Percentiles rank a stretch among this genome's conserved stretches.
These are phyloP conservation scores for Pichia sporocuriosa DNA, from an alignment of 805 yeast species.

Conservation along the genomic window DNA sequence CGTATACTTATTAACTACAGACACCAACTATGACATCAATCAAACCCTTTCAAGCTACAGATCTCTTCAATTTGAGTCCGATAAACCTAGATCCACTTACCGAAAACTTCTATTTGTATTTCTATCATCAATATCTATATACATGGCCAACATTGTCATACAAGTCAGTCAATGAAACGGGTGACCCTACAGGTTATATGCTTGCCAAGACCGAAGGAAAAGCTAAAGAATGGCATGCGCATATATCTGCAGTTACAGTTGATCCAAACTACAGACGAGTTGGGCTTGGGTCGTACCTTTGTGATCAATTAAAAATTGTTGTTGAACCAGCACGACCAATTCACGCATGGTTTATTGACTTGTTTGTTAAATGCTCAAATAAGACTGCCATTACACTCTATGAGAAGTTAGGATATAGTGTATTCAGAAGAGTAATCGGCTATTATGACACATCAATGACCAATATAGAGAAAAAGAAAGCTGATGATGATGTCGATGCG, in stretches of 20 bases:
- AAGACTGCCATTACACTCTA: slow-evolving; percentile 72
- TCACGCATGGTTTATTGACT: slow-evolving; percentile 77
- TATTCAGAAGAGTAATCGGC: slow-evolving; percentile 80
- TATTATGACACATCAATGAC: slow-evolving; percentile 74
- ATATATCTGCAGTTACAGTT: slow-evolving; percentile 92
- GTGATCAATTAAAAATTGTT: slow-evolving; percentile 63
- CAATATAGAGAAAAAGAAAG: no score
- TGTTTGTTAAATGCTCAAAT: slow-evolving; percentile 87
- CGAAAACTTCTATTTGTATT: slow-evolving; percentile 80
- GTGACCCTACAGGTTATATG: slow-evolving; percentile 63
- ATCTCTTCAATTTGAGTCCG: slow-evolving; percentile 62
- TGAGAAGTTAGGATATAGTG: slow-evolving; percentile 78
- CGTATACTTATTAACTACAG: no score
- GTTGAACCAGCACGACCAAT: slow-evolving; percentile 65
- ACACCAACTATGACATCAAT: slow-evolving; percentile 71
- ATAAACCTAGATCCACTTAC: slow-evolving; percentile 86
- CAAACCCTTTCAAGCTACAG: slow-evolving; percentile 82
- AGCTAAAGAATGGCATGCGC: slow-evolving; percentile 87
- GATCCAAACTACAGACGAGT: slow-evolving; percentile 75
- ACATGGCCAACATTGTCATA: slow-evolving; percentile 88
- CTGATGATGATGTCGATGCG: slow-evolving; percentile 73
- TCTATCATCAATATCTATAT: slow-evolving; percentile 75
- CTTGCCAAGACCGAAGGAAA: slow-evolving; percentile 95
- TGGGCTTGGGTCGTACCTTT: slow-evolving; percentile 77
- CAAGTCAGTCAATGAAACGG: slow-evolving; percentile 43